phyloP scores from a whole-genome alignment of 805 yeast species.

The Starmerella apis region DNA sequence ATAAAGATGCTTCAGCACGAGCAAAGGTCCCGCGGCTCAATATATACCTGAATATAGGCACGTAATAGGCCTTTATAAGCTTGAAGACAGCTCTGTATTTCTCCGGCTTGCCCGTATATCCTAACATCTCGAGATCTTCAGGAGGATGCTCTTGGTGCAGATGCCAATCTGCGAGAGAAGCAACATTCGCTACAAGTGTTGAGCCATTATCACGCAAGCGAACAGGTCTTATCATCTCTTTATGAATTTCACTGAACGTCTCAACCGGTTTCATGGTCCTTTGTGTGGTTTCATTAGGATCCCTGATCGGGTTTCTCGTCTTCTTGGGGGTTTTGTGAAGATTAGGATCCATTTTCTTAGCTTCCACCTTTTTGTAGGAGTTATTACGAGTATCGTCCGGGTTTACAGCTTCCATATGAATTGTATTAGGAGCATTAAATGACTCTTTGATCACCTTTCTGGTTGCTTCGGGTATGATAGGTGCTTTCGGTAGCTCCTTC shows the following conservation, averaged over 20 bases:
- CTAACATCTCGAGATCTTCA: constrained; percentile 3
- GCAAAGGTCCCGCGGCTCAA: not conserved
- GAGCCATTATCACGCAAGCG: not conserved
- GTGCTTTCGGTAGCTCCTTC: too few species aligned
- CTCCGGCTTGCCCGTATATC: not conserved
- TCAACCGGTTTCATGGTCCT: too few species aligned
- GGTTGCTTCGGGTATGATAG: too few species aligned
- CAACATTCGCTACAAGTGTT: constrained; percentile 3
- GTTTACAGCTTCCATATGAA: too few species aligned
- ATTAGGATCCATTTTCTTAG: too few species aligned
- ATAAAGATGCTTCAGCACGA: not conserved
- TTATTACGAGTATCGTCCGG: too few species aligned
- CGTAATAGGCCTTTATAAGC: not conserved
- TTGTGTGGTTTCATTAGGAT: too few species aligned
- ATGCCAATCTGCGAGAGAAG: constrained; percentile 14
- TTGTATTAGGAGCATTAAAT: too few species aligned
- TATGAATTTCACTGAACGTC: too few species aligned
- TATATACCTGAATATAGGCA: constrained; percentile 1
- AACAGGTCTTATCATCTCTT: not conserved
- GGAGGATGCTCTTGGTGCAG: constrained; percentile 2
- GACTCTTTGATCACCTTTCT: too few species aligned
- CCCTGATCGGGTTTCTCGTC: too few species aligned
- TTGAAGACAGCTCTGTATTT: not conserved
- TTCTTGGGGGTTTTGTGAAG: not conserved
- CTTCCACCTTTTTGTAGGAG: too few species aligned